A percentile compares a stretch with the other conserved stretches of the same genome.
Conservation (phyloP, 371 early-diverging fungal species). For the Saksenaea vasiformis region DNA sequence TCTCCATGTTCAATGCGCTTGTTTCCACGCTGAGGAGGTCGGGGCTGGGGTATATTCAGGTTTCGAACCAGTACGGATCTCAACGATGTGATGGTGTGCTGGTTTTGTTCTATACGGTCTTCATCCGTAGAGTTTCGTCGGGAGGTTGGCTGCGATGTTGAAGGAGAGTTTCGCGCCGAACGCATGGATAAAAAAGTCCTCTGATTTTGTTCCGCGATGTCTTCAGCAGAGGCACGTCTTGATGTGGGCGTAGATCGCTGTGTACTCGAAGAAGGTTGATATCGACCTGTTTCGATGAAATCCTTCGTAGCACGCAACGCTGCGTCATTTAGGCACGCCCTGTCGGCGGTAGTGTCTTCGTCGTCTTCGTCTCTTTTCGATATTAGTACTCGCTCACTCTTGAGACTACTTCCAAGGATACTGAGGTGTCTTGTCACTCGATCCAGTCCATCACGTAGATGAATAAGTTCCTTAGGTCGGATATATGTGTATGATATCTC, state of each 20-base stretch:
- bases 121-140: constrained; percentile 12
- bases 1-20: constrained; percentile 56
- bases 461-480: constrained; percentile 37
- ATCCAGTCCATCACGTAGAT: constrained; percentile 36
- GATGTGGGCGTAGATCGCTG: constrained; percentile 13
- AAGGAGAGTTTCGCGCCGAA: background rate
- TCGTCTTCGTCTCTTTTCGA: constrained; percentile 3
- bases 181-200: constrained; percentile 33
- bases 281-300: constrained; percentile 11
- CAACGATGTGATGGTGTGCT: constrained; percentile 39
- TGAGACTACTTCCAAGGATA: constrained; percentile 45
- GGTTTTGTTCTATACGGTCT: constrained; percentile 26
- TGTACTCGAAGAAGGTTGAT: constrained; percentile 10
- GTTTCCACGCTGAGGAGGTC: constrained; percentile 39
- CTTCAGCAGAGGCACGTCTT: constrained; percentile 11
- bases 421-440: constrained; percentile 46
- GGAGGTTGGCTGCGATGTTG: background rate
- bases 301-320: constrained; percentile 34
- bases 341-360: constrained; percentile 21
- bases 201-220: constrained; percentile 26
- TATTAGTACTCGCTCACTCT: constrained; percentile 45
- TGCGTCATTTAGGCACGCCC: constrained; percentile 23
- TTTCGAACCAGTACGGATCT: constrained; percentile 23
- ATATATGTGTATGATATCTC: constrained; percentile 50
- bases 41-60: constrained; percentile 24